Percentiles rank a stretch among this genome's conserved stretches.
Evolutionary conservation across 2,329 filamentous ascomycete genomes (phyloP).

Genomic region (Colletotrichum nymphaeae): DNA sequence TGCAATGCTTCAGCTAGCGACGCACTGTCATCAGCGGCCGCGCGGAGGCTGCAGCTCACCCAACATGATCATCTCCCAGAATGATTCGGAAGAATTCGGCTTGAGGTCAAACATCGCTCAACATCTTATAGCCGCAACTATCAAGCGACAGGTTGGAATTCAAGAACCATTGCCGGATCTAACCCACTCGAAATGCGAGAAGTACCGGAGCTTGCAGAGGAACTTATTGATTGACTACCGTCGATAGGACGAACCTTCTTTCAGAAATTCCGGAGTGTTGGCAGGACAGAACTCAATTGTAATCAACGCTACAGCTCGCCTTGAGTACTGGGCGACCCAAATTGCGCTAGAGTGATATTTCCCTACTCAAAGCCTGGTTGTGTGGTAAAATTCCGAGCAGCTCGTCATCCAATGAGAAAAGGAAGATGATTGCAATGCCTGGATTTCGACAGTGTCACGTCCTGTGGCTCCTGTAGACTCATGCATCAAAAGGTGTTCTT

Average conservation of each 20-base stretch:
- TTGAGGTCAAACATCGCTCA: background rate
- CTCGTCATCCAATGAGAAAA: no score
- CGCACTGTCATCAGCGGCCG: background rate
- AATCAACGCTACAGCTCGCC: background rate
- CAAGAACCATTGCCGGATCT: background rate
- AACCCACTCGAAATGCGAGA: background rate
- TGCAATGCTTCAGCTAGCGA: background rate
- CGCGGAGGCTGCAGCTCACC: background rate
- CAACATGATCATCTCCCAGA: background rate
- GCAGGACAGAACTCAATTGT: background rate
- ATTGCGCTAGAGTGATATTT: no score
- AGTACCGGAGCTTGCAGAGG: background rate
- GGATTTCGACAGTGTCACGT: no score
- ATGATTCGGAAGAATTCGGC: background rate
- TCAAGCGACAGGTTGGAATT: background rate
- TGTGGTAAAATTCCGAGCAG: no score
- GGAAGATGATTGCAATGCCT: no score
- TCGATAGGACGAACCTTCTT: background rate
- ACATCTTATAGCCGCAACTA: background rate
- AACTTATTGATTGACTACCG: background rate
- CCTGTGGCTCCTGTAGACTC: background rate
- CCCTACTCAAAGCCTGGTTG: no score
- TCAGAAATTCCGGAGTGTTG: background rate
- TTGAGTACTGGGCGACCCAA: background rate
- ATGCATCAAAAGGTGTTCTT: background rate